Percentiles rank a stretch among this genome's conserved stretches.
These are phyloP conservation scores for Chaetomium cochliodes DNA, from an alignment of 495 filamentous ascomycete genomes.

Conservation along the genomic window DNA sequence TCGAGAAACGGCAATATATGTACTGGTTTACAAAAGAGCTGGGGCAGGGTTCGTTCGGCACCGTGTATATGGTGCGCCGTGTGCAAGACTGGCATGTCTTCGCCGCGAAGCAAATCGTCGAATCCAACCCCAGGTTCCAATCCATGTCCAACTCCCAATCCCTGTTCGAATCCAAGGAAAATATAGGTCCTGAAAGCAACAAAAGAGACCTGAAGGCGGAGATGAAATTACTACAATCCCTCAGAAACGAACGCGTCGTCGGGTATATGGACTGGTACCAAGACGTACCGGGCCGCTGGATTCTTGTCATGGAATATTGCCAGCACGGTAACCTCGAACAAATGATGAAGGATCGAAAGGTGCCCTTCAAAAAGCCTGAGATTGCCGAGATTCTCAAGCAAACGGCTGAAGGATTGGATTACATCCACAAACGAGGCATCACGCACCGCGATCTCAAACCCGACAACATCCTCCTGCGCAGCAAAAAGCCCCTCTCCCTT, in stretches of 20 bases:
- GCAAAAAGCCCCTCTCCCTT: not conserved
- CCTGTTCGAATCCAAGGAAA: too few species aligned
- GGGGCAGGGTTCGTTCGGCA: not conserved
- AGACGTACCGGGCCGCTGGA: not conserved
- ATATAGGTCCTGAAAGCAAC: not conserved
- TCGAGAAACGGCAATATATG: not conserved
- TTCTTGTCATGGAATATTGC: constrained; percentile 13
- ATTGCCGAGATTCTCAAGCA: not conserved
- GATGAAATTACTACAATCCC: not conserved
- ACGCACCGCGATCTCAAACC: constrained; percentile 9
- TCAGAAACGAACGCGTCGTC: not conserved
- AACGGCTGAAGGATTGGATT: not conserved
- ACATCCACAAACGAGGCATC: not conserved
- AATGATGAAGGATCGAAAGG: not conserved
- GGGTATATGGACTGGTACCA: constrained; percentile 8
- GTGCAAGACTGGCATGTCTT: constrained; percentile 10
- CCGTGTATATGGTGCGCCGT: not conserved
- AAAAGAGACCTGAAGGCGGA: not conserved
- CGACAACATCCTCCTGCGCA: constrained; percentile 14
- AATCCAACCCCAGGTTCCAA: too few species aligned
- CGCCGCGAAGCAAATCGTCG: constrained; percentile 7
- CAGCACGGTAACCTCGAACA: not conserved
- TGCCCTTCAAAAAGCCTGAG: not conserved
- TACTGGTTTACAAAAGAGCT: constrained; percentile 2
- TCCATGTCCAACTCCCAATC: too few species aligned